phyloP scores from a whole-genome alignment of 306 rosid genomes.

The Sicyos baderoa region DNA sequence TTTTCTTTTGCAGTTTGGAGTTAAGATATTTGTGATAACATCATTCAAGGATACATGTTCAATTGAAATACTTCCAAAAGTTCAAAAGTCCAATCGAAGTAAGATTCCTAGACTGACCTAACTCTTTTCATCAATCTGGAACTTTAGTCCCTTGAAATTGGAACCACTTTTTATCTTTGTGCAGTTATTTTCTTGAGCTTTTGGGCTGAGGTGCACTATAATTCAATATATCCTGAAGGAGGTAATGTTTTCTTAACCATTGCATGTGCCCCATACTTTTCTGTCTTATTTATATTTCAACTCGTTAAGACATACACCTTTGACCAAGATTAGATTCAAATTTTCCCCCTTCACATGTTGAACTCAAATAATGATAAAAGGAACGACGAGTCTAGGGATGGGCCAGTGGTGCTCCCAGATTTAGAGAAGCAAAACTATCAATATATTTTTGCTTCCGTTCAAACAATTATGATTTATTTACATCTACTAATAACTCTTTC shows the following conservation, averaged over 20 bases:
- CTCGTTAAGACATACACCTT: background rate
- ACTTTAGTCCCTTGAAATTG: background rate
- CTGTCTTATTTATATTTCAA: background rate
- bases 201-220: constrained; percentile 99
- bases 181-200: constrained; percentile 98
- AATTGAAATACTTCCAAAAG: constrained; percentile 85
- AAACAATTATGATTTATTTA: background rate
- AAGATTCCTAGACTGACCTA: constrained; percentile 23
- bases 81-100: constrained; percentile 66
- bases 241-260: constrained; percentile 31
- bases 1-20: constrained; percentile 63
- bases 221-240: constrained; percentile 92
- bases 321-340: background rate
- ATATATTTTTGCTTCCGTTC: background rate
- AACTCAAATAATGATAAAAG: background rate
- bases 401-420: no score
- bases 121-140: background rate
- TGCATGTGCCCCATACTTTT: background rate
- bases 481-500: background rate
- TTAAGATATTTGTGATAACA: constrained; percentile 83
- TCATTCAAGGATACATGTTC: constrained; percentile 86
- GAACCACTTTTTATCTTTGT: constrained; percentile 4
- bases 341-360: background rate
- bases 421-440: no score
- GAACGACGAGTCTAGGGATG: background rate